Base-by-base conservation (phyloP, 768 basidiomycete genomes). In the Termitomyces sp. region DNA sequence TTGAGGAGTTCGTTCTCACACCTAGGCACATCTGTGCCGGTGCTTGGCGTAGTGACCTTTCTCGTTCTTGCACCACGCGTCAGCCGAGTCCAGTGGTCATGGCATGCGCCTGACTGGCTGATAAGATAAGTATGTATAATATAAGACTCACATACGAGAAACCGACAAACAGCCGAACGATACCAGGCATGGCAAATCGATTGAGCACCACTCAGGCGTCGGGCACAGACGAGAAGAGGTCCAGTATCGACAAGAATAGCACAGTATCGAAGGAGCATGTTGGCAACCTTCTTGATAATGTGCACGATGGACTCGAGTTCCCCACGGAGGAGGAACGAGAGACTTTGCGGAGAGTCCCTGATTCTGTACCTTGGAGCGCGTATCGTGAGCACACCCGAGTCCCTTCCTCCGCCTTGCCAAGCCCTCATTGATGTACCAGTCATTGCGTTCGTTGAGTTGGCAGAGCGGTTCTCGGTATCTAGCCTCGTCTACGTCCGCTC, bases 391-490 rank as follows among this genome's bases (percentile, higher is more conserved):
- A 39, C 67, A 27, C n/a, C 20, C 51, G 9, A 42, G 57, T n/a
- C 46, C 52, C 29, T n/a, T 24, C 16, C 3, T 20, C 12, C 42
- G 2, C 16, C 31, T 53, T 29, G 27, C 31, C 20, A 7, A 1
- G 32, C 32, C 29, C 53, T 54, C 34, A 56, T 18, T 39, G 51
- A 27, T 5, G 24, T 46, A 18, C 26, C 46, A 86, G 84, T 86
- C 53, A 85, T 89, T 53, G 86, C 85, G 10, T 27, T 85, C 31
- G 76, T 87, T 32, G 87, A 90, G 67, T 69, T 87, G 43, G 86
- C 84, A 4, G 88, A 90, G 65, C 84, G 88, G 16, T 90, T 90
- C 71, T 89, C 88, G 37, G 81, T 84, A 60, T 47, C 78, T 67
- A 39, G n/a, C 20, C 27, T 39, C n/a, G 9, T 43, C 37, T 7